Evolutionary conservation across 345 rosid species (phyloP).

Genomic region (Clausena lansium): DNA sequence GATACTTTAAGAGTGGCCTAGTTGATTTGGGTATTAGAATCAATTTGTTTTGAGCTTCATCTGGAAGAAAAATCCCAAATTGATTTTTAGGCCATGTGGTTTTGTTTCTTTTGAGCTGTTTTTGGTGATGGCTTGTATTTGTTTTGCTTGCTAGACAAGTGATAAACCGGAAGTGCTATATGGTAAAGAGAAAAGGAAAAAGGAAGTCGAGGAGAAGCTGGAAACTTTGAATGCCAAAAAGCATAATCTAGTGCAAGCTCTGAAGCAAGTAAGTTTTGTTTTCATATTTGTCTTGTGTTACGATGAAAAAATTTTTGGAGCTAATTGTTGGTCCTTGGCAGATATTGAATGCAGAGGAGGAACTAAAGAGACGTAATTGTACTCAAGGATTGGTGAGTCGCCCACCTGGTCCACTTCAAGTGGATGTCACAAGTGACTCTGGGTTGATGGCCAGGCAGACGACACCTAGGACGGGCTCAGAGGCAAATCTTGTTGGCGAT

Average conservation of each 20-base stretch:
- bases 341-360: constrained; percentile 89
- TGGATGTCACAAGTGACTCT: constrained; percentile 66
- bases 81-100: neutral
- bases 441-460: constrained; percentile 52
- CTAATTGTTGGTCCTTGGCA: constrained; percentile 24
- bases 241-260: constrained; percentile 80
- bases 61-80: neutral
- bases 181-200: constrained; percentile 55
- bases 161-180: constrained; percentile 30
- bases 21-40: neutral
- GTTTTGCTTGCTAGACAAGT: constrained; percentile 31
- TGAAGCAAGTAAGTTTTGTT: constrained; percentile 64
- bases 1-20: neutral
- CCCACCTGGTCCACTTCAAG: constrained; percentile 66
- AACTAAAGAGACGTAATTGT: constrained; percentile 62
- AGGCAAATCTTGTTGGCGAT: constrained; percentile 57
- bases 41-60: neutral
- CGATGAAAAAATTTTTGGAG: neutral
- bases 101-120: neutral
- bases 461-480: constrained; percentile 58
- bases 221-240: constrained; percentile 75
- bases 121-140: neutral
- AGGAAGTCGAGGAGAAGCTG: constrained; percentile 69
- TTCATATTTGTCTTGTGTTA: neutral
- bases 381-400: constrained; percentile 47